phyloP scores from a whole-genome alignment of 148 eudicot species.

The Diospyros kaki region DNA sequence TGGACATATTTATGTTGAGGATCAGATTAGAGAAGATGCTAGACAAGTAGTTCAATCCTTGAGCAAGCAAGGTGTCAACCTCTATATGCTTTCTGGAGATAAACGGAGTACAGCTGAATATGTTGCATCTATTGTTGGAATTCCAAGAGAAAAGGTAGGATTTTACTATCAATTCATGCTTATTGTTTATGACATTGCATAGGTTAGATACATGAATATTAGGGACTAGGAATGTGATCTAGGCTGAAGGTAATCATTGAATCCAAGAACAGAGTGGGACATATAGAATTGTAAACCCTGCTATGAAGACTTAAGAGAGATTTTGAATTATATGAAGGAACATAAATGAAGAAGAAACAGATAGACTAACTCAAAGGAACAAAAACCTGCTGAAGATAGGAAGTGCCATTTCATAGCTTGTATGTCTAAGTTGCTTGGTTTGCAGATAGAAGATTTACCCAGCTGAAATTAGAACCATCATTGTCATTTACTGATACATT shows the following conservation, averaged over 20 bases:
- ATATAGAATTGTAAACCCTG: not conserved
- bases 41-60: conserved; percentile 70
- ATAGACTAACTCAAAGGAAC: not conserved
- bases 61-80: conserved; percentile 56
- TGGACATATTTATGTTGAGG: conserved; percentile 86
- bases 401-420: not conserved
- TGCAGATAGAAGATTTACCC: not conserved
- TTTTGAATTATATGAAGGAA: not conserved
- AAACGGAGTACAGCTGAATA: conserved; percentile 79
- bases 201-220: not conserved
- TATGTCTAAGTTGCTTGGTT: not conserved
- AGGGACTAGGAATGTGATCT: not conserved
- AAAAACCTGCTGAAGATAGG: not conserved
- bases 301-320: not conserved
- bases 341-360: not conserved
- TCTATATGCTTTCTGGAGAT: conserved; percentile 91
- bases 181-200: not conserved
- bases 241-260: not conserved
- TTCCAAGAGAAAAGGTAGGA: conserved; percentile 64
- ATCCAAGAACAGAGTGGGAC: conserved; percentile 5
- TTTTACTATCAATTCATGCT: not conserved
- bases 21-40: conserved; percentile 95
- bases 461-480: not conserved
- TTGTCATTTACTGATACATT: conserved; percentile 1
- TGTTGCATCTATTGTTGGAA: conserved; percentile 88